phyloP scores from a whole-genome alignment of 164 flowering plant species.

The Sextonia rubra region DNA sequence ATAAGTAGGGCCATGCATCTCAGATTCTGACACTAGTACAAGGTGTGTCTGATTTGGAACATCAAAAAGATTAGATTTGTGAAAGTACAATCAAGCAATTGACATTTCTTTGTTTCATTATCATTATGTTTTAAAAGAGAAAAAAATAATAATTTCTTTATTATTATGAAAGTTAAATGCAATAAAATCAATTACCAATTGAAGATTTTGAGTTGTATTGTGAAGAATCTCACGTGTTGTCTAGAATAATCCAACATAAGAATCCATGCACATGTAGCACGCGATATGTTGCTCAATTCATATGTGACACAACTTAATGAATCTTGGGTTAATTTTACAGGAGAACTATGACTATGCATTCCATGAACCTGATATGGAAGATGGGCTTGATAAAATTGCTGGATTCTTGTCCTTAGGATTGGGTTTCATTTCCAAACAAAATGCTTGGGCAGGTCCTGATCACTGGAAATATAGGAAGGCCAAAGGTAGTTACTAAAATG shows the following conservation, averaged over 20 bases:
- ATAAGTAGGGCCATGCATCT: no score
- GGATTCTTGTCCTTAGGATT: conserved; percentile 49
- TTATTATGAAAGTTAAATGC: no score
- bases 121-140: no score
- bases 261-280: background rate
- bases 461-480: conserved; percentile 90
- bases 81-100: no score
- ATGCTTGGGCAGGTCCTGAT: conserved; percentile 99
- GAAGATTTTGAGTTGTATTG: no score
- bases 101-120: no score
- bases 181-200: no score
- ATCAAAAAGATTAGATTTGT: no score
- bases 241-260: no score
- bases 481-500: conserved; percentile 41
- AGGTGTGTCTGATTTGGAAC: background rate
- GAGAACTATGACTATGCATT: conserved; percentile 33
- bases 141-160: no score
- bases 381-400: conserved; percentile 52
- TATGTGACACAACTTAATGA: background rate
- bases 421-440: conserved; percentile 63
- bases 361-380: conserved; percentile 44
- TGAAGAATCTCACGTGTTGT: no score
- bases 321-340: conserved; percentile 33
- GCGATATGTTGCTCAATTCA: background rate
- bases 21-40: no score